phyloP scores from a whole-genome alignment of 2,329 filamentous ascomycete species.

The Colletotrichum tofieldiae region DNA sequence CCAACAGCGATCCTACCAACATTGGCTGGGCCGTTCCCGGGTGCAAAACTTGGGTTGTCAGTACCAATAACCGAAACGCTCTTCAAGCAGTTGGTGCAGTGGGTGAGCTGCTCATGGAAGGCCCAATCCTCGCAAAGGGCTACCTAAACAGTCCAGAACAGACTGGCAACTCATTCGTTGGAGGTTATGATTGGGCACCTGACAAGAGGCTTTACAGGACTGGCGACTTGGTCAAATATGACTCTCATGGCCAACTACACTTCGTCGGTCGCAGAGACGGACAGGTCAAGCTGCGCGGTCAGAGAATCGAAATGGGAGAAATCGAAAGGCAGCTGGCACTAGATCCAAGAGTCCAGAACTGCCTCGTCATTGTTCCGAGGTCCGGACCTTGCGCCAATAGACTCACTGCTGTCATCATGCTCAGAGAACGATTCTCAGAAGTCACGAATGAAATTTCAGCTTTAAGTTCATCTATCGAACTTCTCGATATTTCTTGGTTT shows the following conservation, averaged over 20 bases:
- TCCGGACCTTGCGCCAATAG: constrained; percentile 21
- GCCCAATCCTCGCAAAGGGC: constrained; percentile 58
- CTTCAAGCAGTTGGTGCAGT: constrained; percentile 40
- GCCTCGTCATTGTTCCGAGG: constrained; percentile 20
- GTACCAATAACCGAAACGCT: constrained; percentile 20
- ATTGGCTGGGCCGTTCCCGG: constrained; percentile 48
- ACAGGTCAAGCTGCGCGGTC: constrained; percentile 86
- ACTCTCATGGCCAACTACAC: constrained; percentile 81
- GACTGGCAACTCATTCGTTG: constrained; percentile 77
- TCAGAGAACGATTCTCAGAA: neutral
- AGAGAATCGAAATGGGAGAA: constrained; percentile 84
- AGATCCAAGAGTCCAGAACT: constrained; percentile 4
- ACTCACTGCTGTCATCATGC: neutral
- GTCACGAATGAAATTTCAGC: no score
- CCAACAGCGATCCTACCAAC: constrained; percentile 54
- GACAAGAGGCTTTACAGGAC: constrained; percentile 78
- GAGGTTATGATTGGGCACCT: constrained; percentile 76
- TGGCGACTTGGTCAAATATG: constrained; percentile 85
- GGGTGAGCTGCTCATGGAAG: constrained; percentile 46
- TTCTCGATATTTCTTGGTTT: neutral
- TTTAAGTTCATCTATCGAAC: neutral
- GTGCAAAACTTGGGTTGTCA: constrained; percentile 42
- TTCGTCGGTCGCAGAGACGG: constrained; percentile 83
- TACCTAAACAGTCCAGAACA: constrained; percentile 78
- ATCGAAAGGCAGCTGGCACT: constrained; percentile 66